These are phyloP conservation scores for Lippia alba DNA, from an alignment of 305 asterid genomes.

Conservation along the genomic window DNA sequence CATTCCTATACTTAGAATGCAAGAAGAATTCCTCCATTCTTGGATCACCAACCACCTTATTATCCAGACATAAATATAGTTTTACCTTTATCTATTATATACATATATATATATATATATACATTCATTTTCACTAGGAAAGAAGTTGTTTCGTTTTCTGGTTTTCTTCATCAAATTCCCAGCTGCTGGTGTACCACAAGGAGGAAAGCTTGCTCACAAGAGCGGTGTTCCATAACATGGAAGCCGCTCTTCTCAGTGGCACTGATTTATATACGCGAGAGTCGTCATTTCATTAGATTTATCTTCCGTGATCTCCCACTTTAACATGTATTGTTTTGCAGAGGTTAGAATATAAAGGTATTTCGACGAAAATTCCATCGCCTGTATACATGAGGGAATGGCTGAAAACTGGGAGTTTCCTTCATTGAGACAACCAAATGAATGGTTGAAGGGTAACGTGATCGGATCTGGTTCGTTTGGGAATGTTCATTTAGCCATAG, in stretches of 20 bases:
- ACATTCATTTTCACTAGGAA: slow-evolving; percentile 6
- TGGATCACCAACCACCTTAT: slow-evolving; percentile 51
- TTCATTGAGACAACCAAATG: slow-evolving; percentile 33
- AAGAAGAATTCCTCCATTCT: slow-evolving; percentile 38
- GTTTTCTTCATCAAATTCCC: background rate
- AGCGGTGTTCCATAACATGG: slow-evolving; percentile 66
- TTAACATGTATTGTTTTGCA: slow-evolving; percentile 1
- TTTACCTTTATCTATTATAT: slow-evolving; percentile 8
- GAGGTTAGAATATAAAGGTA: background rate
- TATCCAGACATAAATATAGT: background rate
- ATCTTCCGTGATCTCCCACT: slow-evolving; percentile 8
- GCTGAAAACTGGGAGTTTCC: slow-evolving; percentile 30
- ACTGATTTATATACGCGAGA: background rate
- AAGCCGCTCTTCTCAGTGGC: slow-evolving; percentile 52
- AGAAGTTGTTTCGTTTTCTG: background rate
- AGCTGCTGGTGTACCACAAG: slow-evolving; percentile 1
- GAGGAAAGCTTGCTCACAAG: slow-evolving; percentile 33
- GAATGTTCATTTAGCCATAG: slow-evolving; percentile 51
- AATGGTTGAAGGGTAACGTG: slow-evolving; percentile 59
- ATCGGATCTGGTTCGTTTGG: slow-evolving; percentile 69
- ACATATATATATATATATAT: slow-evolving; percentile 15
- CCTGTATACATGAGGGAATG: slow-evolving; percentile 41
- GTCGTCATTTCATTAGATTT: slow-evolving; percentile 7
- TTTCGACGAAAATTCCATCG: background rate
- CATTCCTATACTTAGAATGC: slow-evolving; percentile 3